Evolutionary conservation across 2,329 filamentous ascomycete genomes (phyloP).

Genomic region (Ascosphaera apis): DNA sequence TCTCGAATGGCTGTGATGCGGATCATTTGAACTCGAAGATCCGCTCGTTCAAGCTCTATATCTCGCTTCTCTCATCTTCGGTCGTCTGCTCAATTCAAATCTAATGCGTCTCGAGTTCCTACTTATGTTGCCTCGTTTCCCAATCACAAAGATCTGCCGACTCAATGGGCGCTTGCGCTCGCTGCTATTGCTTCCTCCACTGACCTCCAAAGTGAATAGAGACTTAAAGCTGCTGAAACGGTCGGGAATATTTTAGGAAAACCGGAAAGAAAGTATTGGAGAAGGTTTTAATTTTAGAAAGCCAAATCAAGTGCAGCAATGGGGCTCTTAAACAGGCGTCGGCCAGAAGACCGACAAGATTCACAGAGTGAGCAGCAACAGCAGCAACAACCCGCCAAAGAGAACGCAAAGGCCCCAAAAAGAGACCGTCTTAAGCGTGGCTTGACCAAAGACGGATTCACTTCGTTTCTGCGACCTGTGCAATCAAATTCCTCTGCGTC

Average conservation of each 20-base stretch:
- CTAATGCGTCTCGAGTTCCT: background rate
- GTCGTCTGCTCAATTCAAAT: background rate
- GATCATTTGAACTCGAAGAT: background rate
- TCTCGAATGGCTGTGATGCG: background rate
- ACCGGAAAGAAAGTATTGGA: background rate
- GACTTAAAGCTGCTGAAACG: background rate
- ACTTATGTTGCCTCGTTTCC: background rate
- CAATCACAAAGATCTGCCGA: background rate
- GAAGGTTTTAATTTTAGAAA: background rate
- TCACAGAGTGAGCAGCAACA: background rate
- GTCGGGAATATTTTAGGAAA: too few species aligned
- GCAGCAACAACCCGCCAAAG: background rate
- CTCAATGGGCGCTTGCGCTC: background rate
- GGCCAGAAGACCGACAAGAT: background rate
- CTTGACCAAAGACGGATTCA: constrained; percentile 1
- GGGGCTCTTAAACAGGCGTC: background rate
- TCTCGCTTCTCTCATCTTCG: background rate
- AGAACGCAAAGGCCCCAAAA: background rate
- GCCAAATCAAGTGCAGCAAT: background rate
- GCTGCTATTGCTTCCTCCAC: background rate
- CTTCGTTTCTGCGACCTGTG: background rate
- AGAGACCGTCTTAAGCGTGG: constrained; percentile 1
- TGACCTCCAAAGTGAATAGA: background rate
- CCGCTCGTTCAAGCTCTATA: background rate
- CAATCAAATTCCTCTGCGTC: background rate